Base-by-base conservation (phyloP, 1,284 basidiomycete species). In the Leucoagaricus sp. region DNA sequence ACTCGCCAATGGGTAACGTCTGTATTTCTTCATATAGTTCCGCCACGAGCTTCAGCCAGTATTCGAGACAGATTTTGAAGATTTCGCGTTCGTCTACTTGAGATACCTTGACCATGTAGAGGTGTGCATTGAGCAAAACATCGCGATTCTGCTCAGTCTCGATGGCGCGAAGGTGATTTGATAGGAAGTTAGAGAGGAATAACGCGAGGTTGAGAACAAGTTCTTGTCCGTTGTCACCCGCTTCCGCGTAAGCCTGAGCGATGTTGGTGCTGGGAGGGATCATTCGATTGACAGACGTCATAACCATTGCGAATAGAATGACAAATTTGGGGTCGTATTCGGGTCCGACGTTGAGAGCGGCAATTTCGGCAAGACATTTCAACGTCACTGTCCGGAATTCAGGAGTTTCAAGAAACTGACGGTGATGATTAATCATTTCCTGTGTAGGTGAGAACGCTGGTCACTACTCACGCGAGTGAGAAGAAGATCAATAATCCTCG, bases 251-350 rank as follows among this genome's bases (percentile, higher is more conserved):
- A 12, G 94, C 96, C 60, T 91, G 86, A 1, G 94, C 91, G 65
- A 99, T 94, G 72, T 98, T 93, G 46, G 96, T 98, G 63, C 85
- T 91, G 21, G 96, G 96, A n/a, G 96, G 95, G 28, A 98, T 89
- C 93, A 98, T 97, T 60, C 93, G 89, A 74, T 97, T 97, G 68
- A 98, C 78, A 47, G 92, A 91, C 9, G 95, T 96, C 95, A 98
- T 97, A 69, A 97, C 95, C 86, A 96, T 94, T 55, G 94, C 93
- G 80, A 99, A 99, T 23, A 99, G 81, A 60, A 96, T 93, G 60
- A 96, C 94, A 69, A 98, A 99, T 81, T 99, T 99, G 45, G 89
- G 85, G 72, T 99, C 96, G 75, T 98, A 99, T 79, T 99, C 97
- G 13, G 95, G 89, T n/a, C 94, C 95, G 53, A 99, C 95, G 67